Evolutionary conservation across 441 rosid species (phyloP).

Genomic region (Viola pubescens): DNA sequence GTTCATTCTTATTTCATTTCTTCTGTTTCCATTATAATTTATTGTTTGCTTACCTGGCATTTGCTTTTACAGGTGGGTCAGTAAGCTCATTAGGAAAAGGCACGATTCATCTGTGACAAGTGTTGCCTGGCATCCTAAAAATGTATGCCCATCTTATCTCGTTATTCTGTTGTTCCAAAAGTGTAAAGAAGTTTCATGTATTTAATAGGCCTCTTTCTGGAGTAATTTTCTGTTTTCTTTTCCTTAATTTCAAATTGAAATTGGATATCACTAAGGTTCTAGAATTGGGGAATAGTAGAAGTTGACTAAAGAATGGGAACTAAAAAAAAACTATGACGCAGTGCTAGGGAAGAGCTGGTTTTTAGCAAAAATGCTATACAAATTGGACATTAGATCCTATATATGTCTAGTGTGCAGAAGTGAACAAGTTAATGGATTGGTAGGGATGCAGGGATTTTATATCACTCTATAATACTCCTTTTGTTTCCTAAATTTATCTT

Average conservation of each 20-base stretch:
- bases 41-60: conserved; percentile 13
- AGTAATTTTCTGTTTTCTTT: neutral
- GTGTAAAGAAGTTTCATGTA: neutral
- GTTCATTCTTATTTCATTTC: neutral
- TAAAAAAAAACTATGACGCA: too few species aligned
- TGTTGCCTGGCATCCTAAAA: conserved; percentile 98
- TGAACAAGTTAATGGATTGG: too few species aligned
- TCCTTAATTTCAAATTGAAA: too few species aligned
- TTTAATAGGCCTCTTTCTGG: conserved; percentile 1
- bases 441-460: too few species aligned
- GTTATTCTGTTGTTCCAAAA: neutral
- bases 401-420: too few species aligned
- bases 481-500: too few species aligned
- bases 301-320: too few species aligned
- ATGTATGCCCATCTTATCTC: conserved; percentile 38
- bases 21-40: neutral
- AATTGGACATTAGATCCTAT: too few species aligned
- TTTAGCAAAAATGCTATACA: too few species aligned
- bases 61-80: conserved; percentile 79
- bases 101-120: conserved; percentile 91
- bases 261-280: neutral
- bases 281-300: neutral
- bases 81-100: conserved; percentile 84
- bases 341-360: too few species aligned
- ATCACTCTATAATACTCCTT: too few species aligned